A percentile compares a stretch with the other conserved stretches of the same genome.
Conservation (phyloP, 768 basidiomycete genomes). For the Pleurotus citrinopileatus region DNA sequence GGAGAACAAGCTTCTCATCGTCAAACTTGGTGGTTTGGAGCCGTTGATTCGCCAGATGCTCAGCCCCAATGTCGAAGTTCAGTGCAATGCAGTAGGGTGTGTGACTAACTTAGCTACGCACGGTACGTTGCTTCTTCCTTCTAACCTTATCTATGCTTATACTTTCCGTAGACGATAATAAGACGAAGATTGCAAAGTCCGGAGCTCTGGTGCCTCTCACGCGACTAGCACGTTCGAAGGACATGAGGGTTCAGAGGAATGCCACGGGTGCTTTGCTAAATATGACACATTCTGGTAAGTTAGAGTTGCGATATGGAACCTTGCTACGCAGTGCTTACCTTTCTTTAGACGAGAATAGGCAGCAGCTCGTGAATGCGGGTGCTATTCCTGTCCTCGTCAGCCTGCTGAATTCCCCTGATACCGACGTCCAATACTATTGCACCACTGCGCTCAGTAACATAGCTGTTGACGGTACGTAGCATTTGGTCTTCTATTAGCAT, state of each 20-base stretch:
- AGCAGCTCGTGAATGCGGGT: conserved; percentile 97
- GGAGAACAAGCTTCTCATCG: conserved; percentile 98
- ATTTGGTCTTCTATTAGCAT: background rate
- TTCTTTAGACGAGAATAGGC: conserved; percentile 87
- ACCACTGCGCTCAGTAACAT: conserved; percentile 98
- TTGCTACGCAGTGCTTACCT: background rate
- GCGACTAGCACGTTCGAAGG: conserved; percentile 93
- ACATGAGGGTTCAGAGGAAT: conserved; percentile 98
- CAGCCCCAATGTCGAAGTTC: conserved; percentile 97
- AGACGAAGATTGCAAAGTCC: conserved; percentile 99
- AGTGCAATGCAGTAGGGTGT: conserved; percentile 99
- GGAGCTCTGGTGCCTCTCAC: conserved; percentile 98
- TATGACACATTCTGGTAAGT: conserved; percentile 96
- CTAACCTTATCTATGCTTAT: conserved; percentile 9
- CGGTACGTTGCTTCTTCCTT: conserved; percentile 49
- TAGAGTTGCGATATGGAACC: conserved; percentile 3
- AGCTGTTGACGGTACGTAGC: conserved; percentile 80
- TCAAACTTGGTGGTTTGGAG: conserved; percentile 95
- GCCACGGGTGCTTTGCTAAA: conserved; percentile 97
- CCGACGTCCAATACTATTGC: conserved; percentile 99
- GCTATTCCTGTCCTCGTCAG: conserved; percentile 97
- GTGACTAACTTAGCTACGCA: conserved; percentile 98
- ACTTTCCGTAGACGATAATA: conserved; percentile 82
- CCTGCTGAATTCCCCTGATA: conserved; percentile 91
- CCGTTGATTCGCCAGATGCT: conserved; percentile 99